Percentiles rank a stretch among this genome's conserved stretches.
Evolutionary conservation across 257 asterid species (phyloP).

Genomic region (Scutellaria barbata): DNA sequence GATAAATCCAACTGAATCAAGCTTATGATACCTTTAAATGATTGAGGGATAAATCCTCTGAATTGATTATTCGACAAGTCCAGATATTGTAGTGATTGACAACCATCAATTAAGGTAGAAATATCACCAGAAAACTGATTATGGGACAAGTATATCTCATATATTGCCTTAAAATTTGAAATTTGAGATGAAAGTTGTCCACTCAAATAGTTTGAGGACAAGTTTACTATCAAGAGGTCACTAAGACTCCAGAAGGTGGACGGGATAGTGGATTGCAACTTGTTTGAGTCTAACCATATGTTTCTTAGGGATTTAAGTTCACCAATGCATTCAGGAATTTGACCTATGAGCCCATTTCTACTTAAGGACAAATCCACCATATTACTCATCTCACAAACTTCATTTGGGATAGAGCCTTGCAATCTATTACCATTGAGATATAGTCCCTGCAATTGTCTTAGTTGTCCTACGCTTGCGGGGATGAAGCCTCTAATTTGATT

Average conservation of each 20-base stretch:
- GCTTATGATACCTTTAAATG: not conserved
- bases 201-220: not conserved
- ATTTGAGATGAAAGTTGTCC: conserved; percentile 12
- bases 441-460: too few species aligned
- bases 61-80: not conserved
- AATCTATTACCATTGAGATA: too few species aligned
- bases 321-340: too few species aligned
- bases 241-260: not conserved
- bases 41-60: not conserved
- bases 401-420: too few species aligned
- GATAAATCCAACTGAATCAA: not conserved
- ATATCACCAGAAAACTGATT: conserved; percentile 23
- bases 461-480: too few species aligned
- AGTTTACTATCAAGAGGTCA: not conserved
- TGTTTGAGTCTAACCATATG: not conserved
- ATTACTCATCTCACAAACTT: too few species aligned
- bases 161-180: not conserved
- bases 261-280: not conserved
- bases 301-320: not conserved
- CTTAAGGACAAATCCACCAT: too few species aligned
- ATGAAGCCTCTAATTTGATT: too few species aligned
- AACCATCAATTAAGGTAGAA: not conserved
- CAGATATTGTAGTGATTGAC: not conserved
- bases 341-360: too few species aligned
- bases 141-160: not conserved